Evolutionary conservation across 805 yeast genomes (phyloP), one percentile per base, ranked within the genome.

Genomic region (Huiozyma naganishii): DNA sequence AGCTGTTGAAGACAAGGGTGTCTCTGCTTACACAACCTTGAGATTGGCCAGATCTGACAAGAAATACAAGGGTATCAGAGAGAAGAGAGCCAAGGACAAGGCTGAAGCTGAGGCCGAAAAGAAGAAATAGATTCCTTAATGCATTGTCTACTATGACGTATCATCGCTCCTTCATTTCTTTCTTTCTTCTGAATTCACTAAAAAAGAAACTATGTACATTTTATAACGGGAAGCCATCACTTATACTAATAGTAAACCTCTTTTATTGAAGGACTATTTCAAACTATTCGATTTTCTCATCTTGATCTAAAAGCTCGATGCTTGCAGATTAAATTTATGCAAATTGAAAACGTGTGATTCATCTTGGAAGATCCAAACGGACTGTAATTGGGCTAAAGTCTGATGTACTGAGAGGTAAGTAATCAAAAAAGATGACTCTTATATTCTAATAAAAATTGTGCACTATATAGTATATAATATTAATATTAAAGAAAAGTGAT

Each of bases 31-130:
- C 94, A 79, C 81, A 72, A 88, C 97, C 64, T 83, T 92, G 70
- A 85, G 97, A 76, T 72, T 76, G 65, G 97, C 97, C 57, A 85
- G 90, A 79, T 81, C 94, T 60, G 84, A 84, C 64, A 87, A 90
- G 80, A 87, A 78, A 73, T 83, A 77, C 83, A 76, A 71, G 70
- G 98, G 98, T 79, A 76, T 79, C 76, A 87, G 94, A 76, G 97
- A 81, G 69, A 90, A 90, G 94, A 84, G 96, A 77, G 95, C 95
- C 66, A 80, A 71, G 69, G 97, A 88, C 61, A 79, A 79, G 78
- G 97, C 96, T 71, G 97, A 87, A 77, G 97, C 97, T 71, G 98
- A 89, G 78, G 95, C 95, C 75, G 96, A 88, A 67, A 88, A 88
- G 90, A 88, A 88, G 89, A 87, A 87, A 81, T 86, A 85, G 29